Evolutionary conservation across 768 basidiomycete genomes (phyloP).

Genomic region (Rhodotorula diobovata): DNA sequence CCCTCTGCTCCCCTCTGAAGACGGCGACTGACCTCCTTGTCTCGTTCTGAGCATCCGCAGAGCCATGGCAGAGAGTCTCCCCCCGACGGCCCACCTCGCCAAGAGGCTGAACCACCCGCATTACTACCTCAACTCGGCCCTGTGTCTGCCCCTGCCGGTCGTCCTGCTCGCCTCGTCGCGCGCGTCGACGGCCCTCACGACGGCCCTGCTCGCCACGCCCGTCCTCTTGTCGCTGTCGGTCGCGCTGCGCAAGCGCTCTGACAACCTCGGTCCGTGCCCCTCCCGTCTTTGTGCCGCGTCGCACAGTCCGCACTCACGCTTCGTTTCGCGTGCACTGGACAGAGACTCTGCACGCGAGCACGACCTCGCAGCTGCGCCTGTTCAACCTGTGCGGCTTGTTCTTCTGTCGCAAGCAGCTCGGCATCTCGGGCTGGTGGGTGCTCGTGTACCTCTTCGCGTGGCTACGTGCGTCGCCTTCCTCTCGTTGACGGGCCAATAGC

Average conservation of each 20-base stretch:
- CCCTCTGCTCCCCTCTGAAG: not conserved
- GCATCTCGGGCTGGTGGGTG: not conserved
- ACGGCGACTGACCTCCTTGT: not conserved
- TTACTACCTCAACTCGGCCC: slow-evolving; percentile 27
- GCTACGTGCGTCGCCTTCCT: slow-evolving; percentile 13
- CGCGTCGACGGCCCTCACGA: not conserved
- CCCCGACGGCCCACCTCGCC: not conserved
- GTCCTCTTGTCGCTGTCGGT: not conserved
- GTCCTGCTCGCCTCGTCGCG: not conserved
- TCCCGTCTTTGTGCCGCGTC: rapidly evolving
- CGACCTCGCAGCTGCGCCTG: slow-evolving; percentile 17
- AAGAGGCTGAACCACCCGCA: slow-evolving; percentile 9
- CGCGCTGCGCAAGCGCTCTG: not conserved
- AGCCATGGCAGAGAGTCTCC: not conserved
- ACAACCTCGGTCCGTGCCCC: slow-evolving; percentile 13
- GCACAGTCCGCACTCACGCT: not conserved
- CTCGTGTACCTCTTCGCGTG: slow-evolving; percentile 7
- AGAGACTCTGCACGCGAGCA: slow-evolving; percentile 13
- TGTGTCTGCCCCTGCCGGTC: slow-evolving; percentile 14
- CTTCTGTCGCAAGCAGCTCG: slow-evolving; percentile 3
- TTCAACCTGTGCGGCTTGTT: slow-evolving; percentile 25
- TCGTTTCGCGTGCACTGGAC: too few relatives aligned
- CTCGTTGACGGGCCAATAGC: too few relatives aligned
- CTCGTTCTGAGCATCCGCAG: too few relatives aligned
- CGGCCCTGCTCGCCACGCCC: not conserved